Conservation (phyloP, 768 basidiomycete genomes). For the Mrakia frigida region DNA sequence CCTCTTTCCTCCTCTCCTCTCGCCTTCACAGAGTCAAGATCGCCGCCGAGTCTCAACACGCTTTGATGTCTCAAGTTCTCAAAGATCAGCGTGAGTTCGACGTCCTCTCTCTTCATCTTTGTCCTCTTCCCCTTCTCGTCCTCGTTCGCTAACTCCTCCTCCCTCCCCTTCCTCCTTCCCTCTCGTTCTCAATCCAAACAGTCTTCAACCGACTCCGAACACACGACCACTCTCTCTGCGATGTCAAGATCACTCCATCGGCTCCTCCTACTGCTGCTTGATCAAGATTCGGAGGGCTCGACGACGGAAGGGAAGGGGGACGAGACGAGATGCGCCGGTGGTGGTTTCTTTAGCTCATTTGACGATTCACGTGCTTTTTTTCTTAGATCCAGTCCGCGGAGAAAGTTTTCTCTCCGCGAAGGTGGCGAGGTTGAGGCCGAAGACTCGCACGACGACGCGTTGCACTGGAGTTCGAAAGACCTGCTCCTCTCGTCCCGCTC, state of each 20-base stretch:
- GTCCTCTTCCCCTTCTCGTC: neutral
- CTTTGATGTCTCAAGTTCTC: slow-evolving; percentile 84
- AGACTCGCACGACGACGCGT: no score
- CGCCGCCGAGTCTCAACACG: slow-evolving; percentile 85
- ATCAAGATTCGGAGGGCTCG: neutral
- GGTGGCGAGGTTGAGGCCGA: no score
- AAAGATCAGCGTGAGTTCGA: slow-evolving; percentile 55
- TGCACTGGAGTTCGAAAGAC: no score
- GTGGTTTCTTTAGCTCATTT: neutral
- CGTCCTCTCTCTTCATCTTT: neutral
- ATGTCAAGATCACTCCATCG: slow-evolving; percentile 1
- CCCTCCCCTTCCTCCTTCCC: neutral
- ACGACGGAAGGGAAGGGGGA: no score
- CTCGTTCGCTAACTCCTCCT: no score
- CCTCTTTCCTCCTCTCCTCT: neutral
- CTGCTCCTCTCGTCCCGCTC: no score
- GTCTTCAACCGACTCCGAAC: slow-evolving; percentile 19
- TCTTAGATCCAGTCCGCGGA: neutral
- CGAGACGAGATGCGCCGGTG: neutral
- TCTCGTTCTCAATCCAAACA: neutral
- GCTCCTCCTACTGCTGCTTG: neutral
- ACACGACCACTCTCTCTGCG: slow-evolving; percentile 18
- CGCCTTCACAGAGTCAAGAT: slow-evolving; percentile 64
- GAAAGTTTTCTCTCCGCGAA: no score
- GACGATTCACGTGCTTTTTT: neutral